Evolutionary conservation across 2,329 filamentous ascomycete genomes (phyloP), one percentile per base, ranked within the genome.

Genomic region (Gliomastix tumulicola): DNA sequence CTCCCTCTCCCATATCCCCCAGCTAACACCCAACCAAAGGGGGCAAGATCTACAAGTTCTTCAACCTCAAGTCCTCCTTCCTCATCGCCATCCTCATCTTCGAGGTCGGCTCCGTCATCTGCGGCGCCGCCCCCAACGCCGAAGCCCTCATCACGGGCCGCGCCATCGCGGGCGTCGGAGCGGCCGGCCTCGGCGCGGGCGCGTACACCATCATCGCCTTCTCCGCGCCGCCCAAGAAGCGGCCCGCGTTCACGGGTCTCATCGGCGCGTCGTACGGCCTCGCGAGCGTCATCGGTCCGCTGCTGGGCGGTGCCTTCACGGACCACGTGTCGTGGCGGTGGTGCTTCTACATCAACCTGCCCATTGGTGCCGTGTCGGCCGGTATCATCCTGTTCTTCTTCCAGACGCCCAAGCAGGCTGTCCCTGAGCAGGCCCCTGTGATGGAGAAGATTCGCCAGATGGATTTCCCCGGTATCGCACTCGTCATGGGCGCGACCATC

Each of bases 61-160:
- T 76, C 44, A 56, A 65, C 11, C 61, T 76, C 40, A 68, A 67
- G 49, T 63, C 57, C 35, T 63, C 62, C 2, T 79, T 71, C 48
- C 56, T 78, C 6, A 21, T 54, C 18, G 53, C 60, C 9, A 60
- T 80, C 25, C 39, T 65, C 35, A 58, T 76, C 38, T 76, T 80
- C 38, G 73, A 76, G 48, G 39, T 75, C 5, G 74, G 75, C 15
- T 68, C 62, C 22, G 50, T 72, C 20, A 60, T 79, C 39, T 77
- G 74, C 45, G 59, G 51, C 25, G 59, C 71, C 42, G 44, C 63
- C 44, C 65, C 65, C 39, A 62, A 62, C 42, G 63, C 68, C 21
- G 62, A 62, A 25, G 56, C 69, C 33, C 64, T 72, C 20, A 69
- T 75, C 39, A 65, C 66, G 45, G 71, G 70, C 35, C 67, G 70